Evolutionary conservation across 352 stramenopile species (phyloP).

Genomic region (Phytophthora ohioensis): DNA sequence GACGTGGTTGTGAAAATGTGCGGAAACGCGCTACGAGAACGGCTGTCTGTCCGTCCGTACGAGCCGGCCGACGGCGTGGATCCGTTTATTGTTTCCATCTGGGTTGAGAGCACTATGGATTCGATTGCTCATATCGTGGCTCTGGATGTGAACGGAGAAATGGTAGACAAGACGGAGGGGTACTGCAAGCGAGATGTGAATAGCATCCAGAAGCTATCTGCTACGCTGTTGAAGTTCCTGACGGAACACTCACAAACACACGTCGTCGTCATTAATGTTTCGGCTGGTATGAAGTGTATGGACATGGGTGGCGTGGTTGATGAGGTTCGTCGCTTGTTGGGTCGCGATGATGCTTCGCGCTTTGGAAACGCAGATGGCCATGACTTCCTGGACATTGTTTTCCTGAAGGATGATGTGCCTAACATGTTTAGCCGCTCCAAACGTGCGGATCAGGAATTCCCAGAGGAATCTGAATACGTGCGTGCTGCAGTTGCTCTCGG

Average conservation of each 20-base stretch:
- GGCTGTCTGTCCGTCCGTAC: slow-evolving; percentile 79
- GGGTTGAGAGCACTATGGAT: slow-evolving; percentile 81
- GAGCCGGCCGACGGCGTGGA: slow-evolving; percentile 81
- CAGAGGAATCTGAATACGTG: slow-evolving; percentile 84
- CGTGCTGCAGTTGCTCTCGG: slow-evolving; percentile 80
- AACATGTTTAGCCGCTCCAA: slow-evolving; percentile 91
- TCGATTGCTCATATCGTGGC: slow-evolving; percentile 87
- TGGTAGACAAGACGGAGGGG: slow-evolving; percentile 88
- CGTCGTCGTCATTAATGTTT: slow-evolving; percentile 91
- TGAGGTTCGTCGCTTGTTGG: slow-evolving; percentile 79
- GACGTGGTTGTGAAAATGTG: slow-evolving; percentile 85
- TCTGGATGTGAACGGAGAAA: slow-evolving; percentile 86
- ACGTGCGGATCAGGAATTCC: slow-evolving; percentile 84
- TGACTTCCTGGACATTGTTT: slow-evolving; percentile 90
- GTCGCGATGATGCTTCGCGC: slow-evolving; percentile 69
- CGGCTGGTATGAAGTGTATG: slow-evolving; percentile 91
- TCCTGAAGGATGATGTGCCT: slow-evolving; percentile 89
- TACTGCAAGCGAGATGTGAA: slow-evolving; percentile 83
- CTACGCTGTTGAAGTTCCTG: slow-evolving; percentile 84
- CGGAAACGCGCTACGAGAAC: slow-evolving; percentile 68
- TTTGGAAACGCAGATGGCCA: slow-evolving; percentile 82
- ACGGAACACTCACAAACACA: slow-evolving; percentile 83
- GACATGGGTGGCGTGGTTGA: slow-evolving; percentile 91
- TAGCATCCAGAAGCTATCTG: slow-evolving; percentile 77
- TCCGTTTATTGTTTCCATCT: slow-evolving; percentile 89